Evolutionary conservation across 2,329 filamentous ascomycete genomes (phyloP).

Genomic region (Pseudogymnoascus pannorum): DNA sequence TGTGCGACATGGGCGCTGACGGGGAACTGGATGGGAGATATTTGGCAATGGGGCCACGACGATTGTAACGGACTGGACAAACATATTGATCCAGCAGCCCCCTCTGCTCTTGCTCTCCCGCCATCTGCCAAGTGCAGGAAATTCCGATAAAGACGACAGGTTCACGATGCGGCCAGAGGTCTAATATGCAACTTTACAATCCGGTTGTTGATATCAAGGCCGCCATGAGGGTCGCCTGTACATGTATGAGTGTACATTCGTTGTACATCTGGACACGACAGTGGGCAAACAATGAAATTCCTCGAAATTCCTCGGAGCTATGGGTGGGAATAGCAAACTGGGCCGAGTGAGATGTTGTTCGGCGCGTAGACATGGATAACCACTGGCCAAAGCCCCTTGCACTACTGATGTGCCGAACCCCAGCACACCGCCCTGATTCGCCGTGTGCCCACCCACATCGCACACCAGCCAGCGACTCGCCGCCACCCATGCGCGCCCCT

Average conservation of each 20-base stretch:
- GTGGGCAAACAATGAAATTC: neutral
- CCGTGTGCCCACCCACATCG: neutral
- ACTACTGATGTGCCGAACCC: constrained; percentile 3
- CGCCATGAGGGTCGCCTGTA: neutral
- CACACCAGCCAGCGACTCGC: neutral
- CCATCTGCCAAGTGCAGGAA: neutral
- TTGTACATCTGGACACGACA: neutral
- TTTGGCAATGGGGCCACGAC: neutral
- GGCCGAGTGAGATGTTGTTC: neutral
- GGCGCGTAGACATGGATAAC: constrained; percentile 2
- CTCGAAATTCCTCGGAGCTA: constrained; percentile 1
- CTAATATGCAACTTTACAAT: constrained; percentile 1
- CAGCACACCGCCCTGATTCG: constrained; percentile 1
- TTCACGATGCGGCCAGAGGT: constrained; percentile 2
- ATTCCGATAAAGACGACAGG: neutral
- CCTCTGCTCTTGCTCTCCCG: neutral
- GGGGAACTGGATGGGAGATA: neutral
- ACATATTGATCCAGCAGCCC: neutral
- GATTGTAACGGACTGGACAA: neutral
- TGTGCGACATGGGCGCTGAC: neutral
- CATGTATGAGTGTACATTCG: neutral
- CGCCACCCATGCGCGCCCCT: neutral
- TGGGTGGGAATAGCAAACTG: neutral
- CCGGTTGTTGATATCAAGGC: neutral
- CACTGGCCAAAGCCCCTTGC: constrained; percentile 5